Percentiles rank a stretch among this genome's conserved stretches.
Evolutionary conservation across 1,139 yeast species (phyloP).

Genomic region (Debaryomycetaceae sp.): DNA sequence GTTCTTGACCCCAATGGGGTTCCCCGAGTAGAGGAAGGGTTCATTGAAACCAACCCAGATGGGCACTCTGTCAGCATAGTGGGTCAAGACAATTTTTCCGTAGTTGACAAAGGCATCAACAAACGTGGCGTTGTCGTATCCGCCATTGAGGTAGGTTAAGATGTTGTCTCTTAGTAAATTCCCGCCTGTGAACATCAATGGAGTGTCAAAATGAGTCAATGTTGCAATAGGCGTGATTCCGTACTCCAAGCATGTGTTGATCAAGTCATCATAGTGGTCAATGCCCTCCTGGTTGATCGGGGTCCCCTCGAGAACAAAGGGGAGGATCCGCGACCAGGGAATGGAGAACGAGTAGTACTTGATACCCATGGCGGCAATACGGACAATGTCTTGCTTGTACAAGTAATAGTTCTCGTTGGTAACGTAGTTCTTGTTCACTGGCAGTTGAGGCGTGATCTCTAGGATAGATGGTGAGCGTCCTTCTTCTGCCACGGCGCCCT

Average conservation of each 20-base stretch:
- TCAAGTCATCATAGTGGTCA: constrained; percentile 30
- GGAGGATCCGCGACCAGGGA: constrained; percentile 33
- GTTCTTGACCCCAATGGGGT: constrained; percentile 20
- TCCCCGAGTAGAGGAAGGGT: constrained; percentile 20
- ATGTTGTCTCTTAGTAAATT: constrained; percentile 9
- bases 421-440: constrained; percentile 16
- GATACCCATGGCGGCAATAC: constrained; percentile 30
- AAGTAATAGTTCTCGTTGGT: constrained; percentile 29
- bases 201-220: constrained; percentile 31
- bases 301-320: constrained; percentile 23
- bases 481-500: constrained; percentile 31
- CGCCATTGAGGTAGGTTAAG: constrained; percentile 19
- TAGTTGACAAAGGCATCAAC: constrained; percentile 28
- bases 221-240: constrained; percentile 31
- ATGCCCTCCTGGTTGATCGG: constrained; percentile 28
- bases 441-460: constrained; percentile 19
- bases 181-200: constrained; percentile 17
- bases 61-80: constrained; percentile 29
- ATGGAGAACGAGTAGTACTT: constrained; percentile 28
- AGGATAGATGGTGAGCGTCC: constrained; percentile 29
- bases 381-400: constrained; percentile 28
- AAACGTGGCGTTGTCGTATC: constrained; percentile 19
- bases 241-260: constrained; percentile 22
- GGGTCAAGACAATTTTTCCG: constrained; percentile 26
- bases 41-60: constrained; percentile 31